These are phyloP conservation scores for Pythium grandisporangium DNA, from an alignment of 352 stramenopile genomes.

Conservation along the genomic window DNA sequence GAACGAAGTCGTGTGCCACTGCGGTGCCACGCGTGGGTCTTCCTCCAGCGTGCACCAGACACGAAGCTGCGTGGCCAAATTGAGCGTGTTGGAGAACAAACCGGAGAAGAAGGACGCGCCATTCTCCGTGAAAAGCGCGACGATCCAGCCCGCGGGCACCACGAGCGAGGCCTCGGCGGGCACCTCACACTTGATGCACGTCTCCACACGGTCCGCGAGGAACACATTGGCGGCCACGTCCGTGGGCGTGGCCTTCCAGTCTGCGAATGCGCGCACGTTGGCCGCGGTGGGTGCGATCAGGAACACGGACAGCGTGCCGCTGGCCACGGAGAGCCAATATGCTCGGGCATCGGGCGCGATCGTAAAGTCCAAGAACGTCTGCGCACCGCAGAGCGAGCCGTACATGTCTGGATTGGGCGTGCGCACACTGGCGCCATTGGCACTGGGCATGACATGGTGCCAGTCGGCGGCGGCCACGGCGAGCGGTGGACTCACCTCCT, in stretches of 20 bases:
- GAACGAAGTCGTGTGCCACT: constrained; percentile 20
- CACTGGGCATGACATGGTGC: constrained; percentile 18
- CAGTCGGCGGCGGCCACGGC: constrained; percentile 53
- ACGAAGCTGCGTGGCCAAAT: constrained; percentile 31
- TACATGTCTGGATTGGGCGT: constrained; percentile 38
- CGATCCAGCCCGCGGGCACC: constrained; percentile 61
- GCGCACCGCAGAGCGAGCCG: constrained; percentile 33
- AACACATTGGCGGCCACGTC: constrained; percentile 29
- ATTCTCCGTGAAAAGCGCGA: constrained; percentile 46
- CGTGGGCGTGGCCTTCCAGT: constrained; percentile 39
- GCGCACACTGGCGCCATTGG: constrained; percentile 7
- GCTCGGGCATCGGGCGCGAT: constrained; percentile 37
- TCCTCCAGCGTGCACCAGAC: constrained; percentile 35
- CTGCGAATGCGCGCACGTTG: constrained; percentile 38
- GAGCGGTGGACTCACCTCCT: constrained; percentile 29
- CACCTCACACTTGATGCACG: constrained; percentile 66
- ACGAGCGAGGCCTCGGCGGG: constrained; percentile 34
- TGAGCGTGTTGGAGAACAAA: constrained; percentile 44
- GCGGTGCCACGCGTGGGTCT: constrained; percentile 18
- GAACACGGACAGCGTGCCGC: constrained; percentile 53
- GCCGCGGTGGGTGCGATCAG: constrained; percentile 42
- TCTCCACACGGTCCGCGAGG: constrained; percentile 53
- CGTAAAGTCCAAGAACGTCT: constrained; percentile 65
- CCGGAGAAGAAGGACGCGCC: constrained; percentile 47
- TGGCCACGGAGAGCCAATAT: constrained; percentile 56